These are phyloP conservation scores for Ottelia alismoides DNA, from an alignment of 106 monocot species.

Conservation along the genomic window DNA sequence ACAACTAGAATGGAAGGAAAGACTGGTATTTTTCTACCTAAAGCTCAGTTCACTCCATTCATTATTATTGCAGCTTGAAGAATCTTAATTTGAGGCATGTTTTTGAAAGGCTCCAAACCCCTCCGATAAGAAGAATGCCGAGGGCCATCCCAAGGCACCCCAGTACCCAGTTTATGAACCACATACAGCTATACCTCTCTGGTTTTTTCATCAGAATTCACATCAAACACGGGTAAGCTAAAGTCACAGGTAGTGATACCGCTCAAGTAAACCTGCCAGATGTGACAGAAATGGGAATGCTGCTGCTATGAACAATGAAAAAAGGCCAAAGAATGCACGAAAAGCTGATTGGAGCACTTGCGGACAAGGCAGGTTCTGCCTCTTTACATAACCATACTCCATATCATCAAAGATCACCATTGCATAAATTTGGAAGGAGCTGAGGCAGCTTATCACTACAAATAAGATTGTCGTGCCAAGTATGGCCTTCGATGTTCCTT, in stretches of 20 bases:
- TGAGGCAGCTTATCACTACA: slow-evolving; percentile 64
- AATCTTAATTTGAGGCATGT: slow-evolving; percentile 50
- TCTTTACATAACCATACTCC: slow-evolving; percentile 57
- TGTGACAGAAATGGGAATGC: slow-evolving; percentile 80
- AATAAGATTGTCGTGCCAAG: slow-evolving; percentile 51
- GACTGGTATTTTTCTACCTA: too few relatives aligned
- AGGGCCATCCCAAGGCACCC: slow-evolving; percentile 61
- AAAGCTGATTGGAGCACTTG: slow-evolving; percentile 39
- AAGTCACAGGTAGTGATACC: slow-evolving; percentile 64
- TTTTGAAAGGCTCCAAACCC: slow-evolving; percentile 41
- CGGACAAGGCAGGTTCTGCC: slow-evolving; percentile 71
- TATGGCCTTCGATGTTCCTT: slow-evolving; percentile 31
- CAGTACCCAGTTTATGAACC: slow-evolving; percentile 56
- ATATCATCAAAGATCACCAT: slow-evolving; percentile 80
- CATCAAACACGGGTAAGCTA: slow-evolving; percentile 91
- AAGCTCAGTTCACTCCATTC: too few relatives aligned
- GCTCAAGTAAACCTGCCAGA: slow-evolving; percentile 67
- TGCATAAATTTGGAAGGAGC: slow-evolving; percentile 80
- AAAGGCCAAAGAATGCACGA: slow-evolving; percentile 39
- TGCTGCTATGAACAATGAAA: slow-evolving; percentile 47
- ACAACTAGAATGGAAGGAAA: too few relatives aligned
- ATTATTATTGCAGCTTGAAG: slow-evolving; percentile 57
- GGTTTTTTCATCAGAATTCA: slow-evolving; percentile 72
- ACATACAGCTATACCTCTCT: slow-evolving; percentile 24
- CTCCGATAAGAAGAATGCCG: slow-evolving; percentile 45